A percentile compares a stretch with the other conserved stretches of the same genome.
Conservation (phyloP, 257 asterid genomes). For the Solanum bulbocastanum region DNA sequence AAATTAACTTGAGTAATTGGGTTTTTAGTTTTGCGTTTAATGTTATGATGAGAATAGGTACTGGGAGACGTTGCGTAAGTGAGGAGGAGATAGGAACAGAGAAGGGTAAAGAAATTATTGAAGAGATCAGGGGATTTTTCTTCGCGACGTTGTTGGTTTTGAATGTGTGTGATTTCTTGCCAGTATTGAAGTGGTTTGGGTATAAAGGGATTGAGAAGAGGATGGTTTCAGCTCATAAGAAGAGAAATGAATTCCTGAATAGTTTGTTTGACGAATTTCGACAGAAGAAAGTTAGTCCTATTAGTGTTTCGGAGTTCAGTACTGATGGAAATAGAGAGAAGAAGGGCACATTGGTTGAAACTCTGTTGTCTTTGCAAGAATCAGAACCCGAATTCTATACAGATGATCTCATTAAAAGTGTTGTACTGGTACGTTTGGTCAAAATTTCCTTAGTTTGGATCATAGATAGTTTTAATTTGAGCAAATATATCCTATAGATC, state of each 20-base stretch:
- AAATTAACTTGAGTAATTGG: slow-evolving; percentile 24
- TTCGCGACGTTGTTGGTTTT: background rate
- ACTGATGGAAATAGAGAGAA: background rate
- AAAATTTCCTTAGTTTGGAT: no score
- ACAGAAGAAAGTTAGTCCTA: background rate
- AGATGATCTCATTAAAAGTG: slow-evolving; percentile 12
- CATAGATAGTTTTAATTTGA: no score
- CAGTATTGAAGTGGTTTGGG: slow-evolving; percentile 47
- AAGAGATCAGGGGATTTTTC: slow-evolving; percentile 13
- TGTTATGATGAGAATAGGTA: slow-evolving; percentile 17
- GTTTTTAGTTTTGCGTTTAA: slow-evolving; percentile 19
- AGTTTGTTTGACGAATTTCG: background rate
- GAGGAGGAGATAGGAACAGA: slow-evolving; percentile 27
- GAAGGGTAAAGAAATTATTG: slow-evolving; percentile 17
- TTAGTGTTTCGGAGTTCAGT: background rate
- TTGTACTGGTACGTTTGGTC: slow-evolving; percentile 10
- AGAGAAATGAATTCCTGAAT: slow-evolving; percentile 31
- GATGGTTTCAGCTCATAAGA: slow-evolving; percentile 3
- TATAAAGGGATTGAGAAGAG: slow-evolving; percentile 39
- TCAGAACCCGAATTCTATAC: slow-evolving; percentile 20
- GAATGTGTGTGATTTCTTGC: slow-evolving; percentile 42
- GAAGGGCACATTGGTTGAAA: slow-evolving; percentile 17
- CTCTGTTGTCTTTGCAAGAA: slow-evolving; percentile 11
- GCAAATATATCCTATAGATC: no score
- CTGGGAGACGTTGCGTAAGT: slow-evolving; percentile 22